These are phyloP conservation scores for Ottelia alismoides DNA, from an alignment of 106 monocot genomes.

Conservation along the genomic window DNA sequence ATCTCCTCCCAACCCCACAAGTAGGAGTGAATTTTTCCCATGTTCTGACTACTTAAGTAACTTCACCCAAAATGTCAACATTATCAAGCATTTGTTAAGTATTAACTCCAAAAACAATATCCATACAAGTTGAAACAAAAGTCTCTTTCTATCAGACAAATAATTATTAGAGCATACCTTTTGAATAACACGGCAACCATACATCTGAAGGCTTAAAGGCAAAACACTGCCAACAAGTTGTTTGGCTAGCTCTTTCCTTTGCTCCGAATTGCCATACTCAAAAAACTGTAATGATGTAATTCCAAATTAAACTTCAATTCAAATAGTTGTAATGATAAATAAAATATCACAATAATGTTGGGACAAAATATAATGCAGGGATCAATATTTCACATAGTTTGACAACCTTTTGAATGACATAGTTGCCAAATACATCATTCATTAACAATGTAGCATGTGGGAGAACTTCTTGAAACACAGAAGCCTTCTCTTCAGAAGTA, in stretches of 20 bases:
- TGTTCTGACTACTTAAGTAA: no score
- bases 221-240: slow-evolving; percentile 62
- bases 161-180: slow-evolving; percentile 33
- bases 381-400: no score
- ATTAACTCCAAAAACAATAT: no score
- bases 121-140: background rate
- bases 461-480: slow-evolving; percentile 84
- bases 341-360: no score
- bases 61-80: no score
- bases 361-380: no score
- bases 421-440: slow-evolving; percentile 98
- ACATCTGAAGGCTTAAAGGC: slow-evolving; percentile 92
- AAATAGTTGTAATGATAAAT: no score
- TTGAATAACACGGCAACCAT: slow-evolving; percentile 96
- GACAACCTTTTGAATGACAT: slow-evolving; percentile 88
- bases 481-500: slow-evolving; percentile 65
- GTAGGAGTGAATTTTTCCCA: no score
- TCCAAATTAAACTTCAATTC: no score
- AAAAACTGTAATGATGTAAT: slow-evolving; percentile 70
- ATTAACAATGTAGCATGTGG: slow-evolving; percentile 77
- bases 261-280: slow-evolving; percentile 73
- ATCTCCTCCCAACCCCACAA: no score
- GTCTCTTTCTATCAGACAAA: background rate
- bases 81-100: no score
- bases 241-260: slow-evolving; percentile 79